phyloP scores from a whole-genome alignment of 2,329 filamentous ascomycete genomes.

The Aspergillus spinulosporus region DNA sequence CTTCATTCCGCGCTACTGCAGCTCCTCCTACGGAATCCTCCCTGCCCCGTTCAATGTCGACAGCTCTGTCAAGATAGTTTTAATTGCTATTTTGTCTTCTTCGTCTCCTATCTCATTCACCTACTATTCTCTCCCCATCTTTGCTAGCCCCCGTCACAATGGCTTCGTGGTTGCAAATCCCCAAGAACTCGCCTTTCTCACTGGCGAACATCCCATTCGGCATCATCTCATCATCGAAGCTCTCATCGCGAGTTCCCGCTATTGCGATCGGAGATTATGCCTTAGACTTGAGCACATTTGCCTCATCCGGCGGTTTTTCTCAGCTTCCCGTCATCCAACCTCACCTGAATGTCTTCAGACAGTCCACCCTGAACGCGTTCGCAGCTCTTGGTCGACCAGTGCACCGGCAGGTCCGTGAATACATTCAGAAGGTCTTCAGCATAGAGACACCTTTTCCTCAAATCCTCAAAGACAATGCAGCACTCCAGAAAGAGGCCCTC shows the following conservation, averaged over 20 bases:
- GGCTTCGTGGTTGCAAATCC: conserved; percentile 61
- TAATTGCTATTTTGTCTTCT: conserved; percentile 3
- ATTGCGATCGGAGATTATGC: conserved; percentile 72
- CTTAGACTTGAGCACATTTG: conserved; percentile 66
- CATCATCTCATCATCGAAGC: conserved; percentile 66
- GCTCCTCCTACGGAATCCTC: conserved; percentile 4
- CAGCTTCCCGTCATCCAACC: conserved; percentile 58
- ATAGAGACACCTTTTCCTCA: conserved; percentile 60
- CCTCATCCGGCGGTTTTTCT: conserved; percentile 60
- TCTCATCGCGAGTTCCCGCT: conserved; percentile 62
- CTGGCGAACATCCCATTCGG: conserved; percentile 81
- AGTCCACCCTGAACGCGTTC: conserved; percentile 70
- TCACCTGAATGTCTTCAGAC: conserved; percentile 62
- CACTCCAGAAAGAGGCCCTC: conserved; percentile 59
- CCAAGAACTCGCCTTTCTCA: conserved; percentile 66
- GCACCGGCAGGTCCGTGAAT: conserved; percentile 67
- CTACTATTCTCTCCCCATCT: background rate
- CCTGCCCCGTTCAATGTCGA: conserved; percentile 30
- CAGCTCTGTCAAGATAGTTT: conserved; percentile 43
- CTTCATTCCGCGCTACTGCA: conserved; percentile 67
- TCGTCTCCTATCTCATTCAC: background rate
- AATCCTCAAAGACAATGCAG: conserved; percentile 62
- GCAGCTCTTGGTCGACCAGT: conserved; percentile 68
- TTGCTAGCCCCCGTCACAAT: conserved; percentile 28
- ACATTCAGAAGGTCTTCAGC: conserved; percentile 67